A percentile compares a stretch with the other conserved stretches of the same genome.
Conservation (phyloP, 768 basidiomycete species). For the Podaxis carcinomalis region DNA sequence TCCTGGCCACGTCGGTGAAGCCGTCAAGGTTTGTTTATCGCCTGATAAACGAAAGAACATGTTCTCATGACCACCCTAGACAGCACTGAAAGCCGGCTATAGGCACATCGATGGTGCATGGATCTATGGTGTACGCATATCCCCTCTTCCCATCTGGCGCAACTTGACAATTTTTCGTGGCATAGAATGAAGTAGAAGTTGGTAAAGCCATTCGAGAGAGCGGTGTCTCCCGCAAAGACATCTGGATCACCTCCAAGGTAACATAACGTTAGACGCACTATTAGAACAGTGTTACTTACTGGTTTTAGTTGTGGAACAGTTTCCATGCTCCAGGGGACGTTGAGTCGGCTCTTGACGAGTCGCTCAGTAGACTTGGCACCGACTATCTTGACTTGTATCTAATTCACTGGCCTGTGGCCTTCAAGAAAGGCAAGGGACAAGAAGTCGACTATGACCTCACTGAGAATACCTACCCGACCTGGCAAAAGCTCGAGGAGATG, state of each 20-base stretch:
- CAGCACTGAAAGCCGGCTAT: conserved; percentile 60
- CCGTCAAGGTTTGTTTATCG: conserved; percentile 47
- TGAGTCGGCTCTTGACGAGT: conserved; percentile 62
- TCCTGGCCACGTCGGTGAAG: conserved; percentile 56
- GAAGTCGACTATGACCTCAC: conserved; percentile 54
- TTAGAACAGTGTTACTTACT: background rate
- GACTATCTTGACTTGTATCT: conserved; percentile 79
- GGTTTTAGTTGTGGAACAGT: conserved; percentile 61
- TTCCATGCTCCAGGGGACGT: conserved; percentile 76
- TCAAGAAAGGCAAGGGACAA: conserved; percentile 45
- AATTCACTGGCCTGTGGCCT: conserved; percentile 63
- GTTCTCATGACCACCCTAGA: conserved; percentile 23
- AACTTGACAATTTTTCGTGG: background rate
- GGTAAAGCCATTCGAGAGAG: conserved; percentile 59
- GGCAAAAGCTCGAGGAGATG: conserved; percentile 76
- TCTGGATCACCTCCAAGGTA: conserved; percentile 68
- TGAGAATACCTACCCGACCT: conserved; percentile 70
- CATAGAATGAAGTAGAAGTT: conserved; percentile 68
- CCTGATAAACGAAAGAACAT: background rate
- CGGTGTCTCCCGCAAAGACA: conserved; percentile 52
- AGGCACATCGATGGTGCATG: conserved; percentile 74
- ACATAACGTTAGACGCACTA: background rate
- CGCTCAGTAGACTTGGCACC: conserved; percentile 53
- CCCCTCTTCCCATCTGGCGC: background rate
- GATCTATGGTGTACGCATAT: conserved; percentile 50